These are phyloP conservation scores for Aquilaria yunnanensis DNA, from an alignment of 345 rosid species.

Conservation along the genomic window DNA sequence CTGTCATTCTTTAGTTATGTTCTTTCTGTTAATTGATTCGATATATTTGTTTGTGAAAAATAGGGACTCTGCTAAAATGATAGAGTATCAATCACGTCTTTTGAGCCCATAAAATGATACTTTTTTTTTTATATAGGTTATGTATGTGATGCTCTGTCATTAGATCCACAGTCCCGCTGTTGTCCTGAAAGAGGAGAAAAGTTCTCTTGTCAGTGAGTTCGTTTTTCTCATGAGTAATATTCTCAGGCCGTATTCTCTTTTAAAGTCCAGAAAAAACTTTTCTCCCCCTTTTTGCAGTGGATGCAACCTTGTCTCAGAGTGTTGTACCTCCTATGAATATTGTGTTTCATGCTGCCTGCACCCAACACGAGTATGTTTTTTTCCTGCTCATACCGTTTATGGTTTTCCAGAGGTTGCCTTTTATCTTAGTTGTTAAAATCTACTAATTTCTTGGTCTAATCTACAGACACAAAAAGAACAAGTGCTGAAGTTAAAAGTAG, in stretches of 20 bases:
- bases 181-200: constrained; percentile 78
- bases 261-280: constrained; percentile 1
- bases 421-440: constrained; percentile 7
- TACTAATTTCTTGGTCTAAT: constrained; percentile 14
- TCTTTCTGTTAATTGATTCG: no score
- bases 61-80: not conserved
- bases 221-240: constrained; percentile 9
- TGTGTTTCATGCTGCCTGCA: constrained; percentile 90
- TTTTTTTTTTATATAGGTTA: constrained; percentile 39
- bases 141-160: constrained; percentile 78
- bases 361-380: constrained; percentile 58
- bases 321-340: constrained; percentile 82
- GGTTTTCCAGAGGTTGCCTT: not conserved
- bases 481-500: constrained; percentile 54
- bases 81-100: not conserved
- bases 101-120: not conserved
- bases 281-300: constrained; percentile 41
- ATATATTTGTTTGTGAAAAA: no score
- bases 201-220: constrained; percentile 92
- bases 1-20: no score
- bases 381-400: constrained; percentile 3
- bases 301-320: constrained; percentile 70
- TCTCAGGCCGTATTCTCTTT: not conserved
- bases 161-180: constrained; percentile 73
- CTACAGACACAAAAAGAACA: constrained; percentile 57